phyloP scores from a whole-genome alignment of 2,329 filamentous ascomycete species.

The Arthroderma uncinatum region DNA sequence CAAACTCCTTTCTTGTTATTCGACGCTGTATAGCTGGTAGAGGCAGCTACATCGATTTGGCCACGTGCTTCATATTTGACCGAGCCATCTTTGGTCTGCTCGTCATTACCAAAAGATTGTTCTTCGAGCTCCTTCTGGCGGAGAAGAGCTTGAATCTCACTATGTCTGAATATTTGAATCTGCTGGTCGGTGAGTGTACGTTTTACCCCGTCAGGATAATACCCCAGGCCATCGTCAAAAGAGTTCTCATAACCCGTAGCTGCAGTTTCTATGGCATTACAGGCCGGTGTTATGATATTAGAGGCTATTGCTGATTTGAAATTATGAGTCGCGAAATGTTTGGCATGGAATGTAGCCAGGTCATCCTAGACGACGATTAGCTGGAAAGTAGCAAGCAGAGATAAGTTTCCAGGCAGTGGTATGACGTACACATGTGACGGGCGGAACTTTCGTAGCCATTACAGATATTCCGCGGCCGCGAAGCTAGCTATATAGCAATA shows the following conservation, averaged over 20 bases:
- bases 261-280: background rate
- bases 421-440: background rate
- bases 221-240: slow-evolving; percentile 56
- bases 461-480: background rate
- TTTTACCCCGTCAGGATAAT: slow-evolving; percentile 76
- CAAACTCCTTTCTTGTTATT: background rate
- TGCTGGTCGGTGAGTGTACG: slow-evolving; percentile 85
- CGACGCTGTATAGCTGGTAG: too few relatives aligned
- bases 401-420: background rate
- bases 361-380: background rate
- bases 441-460: background rate
- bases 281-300: background rate
- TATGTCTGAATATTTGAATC: slow-evolving; percentile 80
- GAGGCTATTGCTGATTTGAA: background rate
- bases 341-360: background rate
- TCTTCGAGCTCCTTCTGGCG: slow-evolving; percentile 37
- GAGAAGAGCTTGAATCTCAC: slow-evolving; percentile 65
- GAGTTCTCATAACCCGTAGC: slow-evolving; percentile 10
- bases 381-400: background rate
- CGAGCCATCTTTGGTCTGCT: slow-evolving; percentile 11
- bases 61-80: background rate
- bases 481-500: too few relatives aligned
- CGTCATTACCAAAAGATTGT: slow-evolving; percentile 5
- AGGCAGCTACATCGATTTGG: background rate
- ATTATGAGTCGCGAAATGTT: background rate